Percentiles rank a stretch among this genome's conserved stretches.
Conservation (phyloP, 2,329 filamentous ascomycete species). For the Graphium sp. region DNA sequence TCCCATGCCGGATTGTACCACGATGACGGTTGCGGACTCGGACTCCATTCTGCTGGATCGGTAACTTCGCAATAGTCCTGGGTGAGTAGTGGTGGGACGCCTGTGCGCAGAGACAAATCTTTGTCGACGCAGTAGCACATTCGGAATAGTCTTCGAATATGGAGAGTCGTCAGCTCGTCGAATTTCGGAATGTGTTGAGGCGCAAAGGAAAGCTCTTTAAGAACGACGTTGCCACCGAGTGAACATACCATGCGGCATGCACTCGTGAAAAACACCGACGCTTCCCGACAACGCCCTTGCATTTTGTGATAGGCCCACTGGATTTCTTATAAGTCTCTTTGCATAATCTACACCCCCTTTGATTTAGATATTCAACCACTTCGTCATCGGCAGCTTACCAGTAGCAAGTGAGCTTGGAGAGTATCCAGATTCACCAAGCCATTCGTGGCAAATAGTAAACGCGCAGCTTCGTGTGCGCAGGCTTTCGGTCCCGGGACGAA, state of each 20-base stretch:
- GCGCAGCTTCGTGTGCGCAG: too few species aligned
- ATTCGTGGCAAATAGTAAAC: too few species aligned
- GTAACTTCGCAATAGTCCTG: slow-evolving; percentile 4
- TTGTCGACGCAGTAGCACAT: slow-evolving; percentile 6
- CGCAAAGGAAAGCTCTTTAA: not conserved
- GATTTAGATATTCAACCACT: not conserved
- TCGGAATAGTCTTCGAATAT: slow-evolving; percentile 5
- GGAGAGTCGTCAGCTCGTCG: not conserved
- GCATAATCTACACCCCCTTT: not conserved
- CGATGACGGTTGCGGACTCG: not conserved
- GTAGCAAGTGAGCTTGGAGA: slow-evolving; percentile 5
- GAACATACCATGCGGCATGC: slow-evolving; percentile 6
- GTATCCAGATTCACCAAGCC: slow-evolving; percentile 4
- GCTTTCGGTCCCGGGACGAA: too few species aligned
- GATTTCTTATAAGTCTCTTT: too few species aligned
- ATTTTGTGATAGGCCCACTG: slow-evolving; percentile 3
- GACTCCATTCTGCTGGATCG: not conserved
- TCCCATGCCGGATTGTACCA: not conserved
- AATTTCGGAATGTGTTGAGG: slow-evolving; percentile 3
- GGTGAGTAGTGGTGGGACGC: slow-evolving; percentile 4
- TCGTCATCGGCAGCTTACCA: slow-evolving; percentile 4
- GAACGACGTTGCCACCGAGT: slow-evolving; percentile 3
- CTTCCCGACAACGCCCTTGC: slow-evolving; percentile 1
- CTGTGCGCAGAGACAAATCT: slow-evolving; percentile 4
- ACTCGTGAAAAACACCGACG: slow-evolving; percentile 2